Base-by-base conservation (phyloP, 495 filamentous ascomycete genomes). In the Penicillium waksmanii region DNA sequence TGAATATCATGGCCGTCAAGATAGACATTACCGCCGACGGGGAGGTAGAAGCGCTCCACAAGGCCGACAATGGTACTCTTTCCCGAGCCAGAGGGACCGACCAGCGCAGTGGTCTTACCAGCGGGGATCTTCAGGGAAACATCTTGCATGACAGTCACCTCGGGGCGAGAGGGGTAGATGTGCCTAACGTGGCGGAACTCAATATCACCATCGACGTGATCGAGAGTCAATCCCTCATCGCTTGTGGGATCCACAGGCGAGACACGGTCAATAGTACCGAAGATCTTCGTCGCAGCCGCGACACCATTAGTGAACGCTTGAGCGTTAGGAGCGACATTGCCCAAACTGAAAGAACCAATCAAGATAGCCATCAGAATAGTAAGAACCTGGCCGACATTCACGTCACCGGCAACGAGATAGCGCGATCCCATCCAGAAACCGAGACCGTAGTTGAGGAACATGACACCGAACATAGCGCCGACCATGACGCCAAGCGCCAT, bases 381-480 rank as follows among this genome's bases (percentile, higher is more conserved):
- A 35, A 97, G 69, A 62, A 79, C 66, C 58, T 77, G 65, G 47
- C 77, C 77, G 5, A 85, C 74, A 35, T 73, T 69, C 23, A 89
- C 79, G n/a, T 87, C 81, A 2, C 86, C 86, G 9, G 81, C 67
- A 0, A 93, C 87, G 7, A 96, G 68, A 73, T 87, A 97, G 47
- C 84, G 81, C 57, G 89, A 93, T 11, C 95, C 95, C 80, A 93
- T 89, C 95, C 95, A 98, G 77, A 98, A 98, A 38, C 92, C 88
- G 38, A 98, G 83, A 34, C 89, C 91, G 64, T 97, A 97, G 73
- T 93, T 96, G 40, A 93, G 72, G 66, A 92, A 97, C 59, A 98
- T 82, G 55, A 94, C 78, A 55, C 82, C 77, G 78, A 97, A 91
- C 86, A 96, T 90, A 43, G 80, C 77, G 46, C 86, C 90, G 40